A percentile compares a stretch with the other conserved stretches of the same genome.
phyloP scores from a whole-genome alignment of 2,329 filamentous ascomycete genomes.

The Catunica adiposa region DNA sequence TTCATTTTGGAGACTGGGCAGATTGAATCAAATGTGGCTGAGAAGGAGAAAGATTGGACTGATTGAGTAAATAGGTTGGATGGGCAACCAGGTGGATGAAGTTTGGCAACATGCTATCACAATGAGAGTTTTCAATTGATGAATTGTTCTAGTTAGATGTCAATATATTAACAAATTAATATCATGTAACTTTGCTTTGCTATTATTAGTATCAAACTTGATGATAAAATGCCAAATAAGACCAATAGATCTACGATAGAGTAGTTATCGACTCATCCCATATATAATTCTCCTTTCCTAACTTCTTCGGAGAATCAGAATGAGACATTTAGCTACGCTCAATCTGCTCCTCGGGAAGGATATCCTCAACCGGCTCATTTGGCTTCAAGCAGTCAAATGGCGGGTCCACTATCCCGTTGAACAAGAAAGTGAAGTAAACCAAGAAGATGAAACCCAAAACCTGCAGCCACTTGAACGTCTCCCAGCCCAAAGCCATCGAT shows the following conservation, averaged over 20 bases:
- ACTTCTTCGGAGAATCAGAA: too few species aligned
- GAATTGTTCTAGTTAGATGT: too few species aligned
- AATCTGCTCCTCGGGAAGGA: constrained; percentile 70
- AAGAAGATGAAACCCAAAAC: constrained; percentile 74
- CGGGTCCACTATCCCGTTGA: constrained; percentile 82
- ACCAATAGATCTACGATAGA: background rate
- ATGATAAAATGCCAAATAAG: background rate
- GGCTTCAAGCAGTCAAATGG: constrained; percentile 53
- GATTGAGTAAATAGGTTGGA: background rate
- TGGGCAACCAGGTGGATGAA: too few species aligned
- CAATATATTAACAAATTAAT: too few species aligned
- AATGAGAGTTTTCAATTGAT: too few species aligned
- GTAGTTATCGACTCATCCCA: too few species aligned
- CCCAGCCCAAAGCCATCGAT: constrained; percentile 84
- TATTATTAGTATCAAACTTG: too few species aligned
- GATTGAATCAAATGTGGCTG: constrained; percentile 25
- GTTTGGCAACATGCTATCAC: too few species aligned
- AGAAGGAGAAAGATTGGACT: background rate
- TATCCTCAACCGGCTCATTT: constrained; percentile 38
- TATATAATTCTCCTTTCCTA: too few species aligned
- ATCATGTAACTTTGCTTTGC: too few species aligned
- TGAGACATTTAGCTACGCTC: constrained; percentile 38
- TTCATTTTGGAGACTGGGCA: constrained; percentile 90
- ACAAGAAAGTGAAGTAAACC: constrained; percentile 92
- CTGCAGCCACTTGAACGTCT: constrained; percentile 94